phyloP scores from a whole-genome alignment of 225 moss, liverwort and hornwort species.

The Physcomitrium patens region DNA sequence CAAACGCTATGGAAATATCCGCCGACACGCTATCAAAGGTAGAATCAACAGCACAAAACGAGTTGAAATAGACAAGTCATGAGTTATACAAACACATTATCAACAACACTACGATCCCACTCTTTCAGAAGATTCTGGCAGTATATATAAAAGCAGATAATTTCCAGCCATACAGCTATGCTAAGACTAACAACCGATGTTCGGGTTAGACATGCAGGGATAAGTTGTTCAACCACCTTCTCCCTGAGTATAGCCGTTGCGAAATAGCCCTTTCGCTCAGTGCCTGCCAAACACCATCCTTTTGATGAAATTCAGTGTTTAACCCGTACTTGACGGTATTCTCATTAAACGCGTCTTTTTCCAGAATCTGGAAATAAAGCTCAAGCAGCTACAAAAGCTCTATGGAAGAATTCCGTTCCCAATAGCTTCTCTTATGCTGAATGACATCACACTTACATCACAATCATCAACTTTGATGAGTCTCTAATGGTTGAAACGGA shows the following conservation, averaged over 20 bases:
- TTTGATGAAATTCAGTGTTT: background rate
- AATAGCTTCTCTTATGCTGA: background rate
- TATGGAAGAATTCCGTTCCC: background rate
- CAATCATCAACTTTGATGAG: background rate
- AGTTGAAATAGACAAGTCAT: too few relatives aligned
- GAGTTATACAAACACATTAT: too few relatives aligned
- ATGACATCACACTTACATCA: background rate
- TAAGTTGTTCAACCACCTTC: constrained; percentile 42
- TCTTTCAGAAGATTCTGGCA: background rate
- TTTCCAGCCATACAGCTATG: background rate
- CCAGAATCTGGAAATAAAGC: background rate
- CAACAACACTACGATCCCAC: background rate
- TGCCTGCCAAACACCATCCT: constrained; percentile 36
- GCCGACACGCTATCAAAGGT: too few relatives aligned
- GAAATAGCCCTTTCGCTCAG: constrained; percentile 58
- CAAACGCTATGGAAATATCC: too few relatives aligned
- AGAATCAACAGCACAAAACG: too few relatives aligned
- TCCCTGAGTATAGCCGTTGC: constrained; percentile 62
- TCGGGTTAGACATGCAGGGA: background rate
- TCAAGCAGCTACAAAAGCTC: background rate
- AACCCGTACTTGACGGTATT: background rate
- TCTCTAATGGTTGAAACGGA: background rate
- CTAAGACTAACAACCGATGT: background rate
- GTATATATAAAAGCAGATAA: background rate
- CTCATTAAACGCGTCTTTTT: background rate